Conservation (phyloP, 2,329 filamentous ascomycete genomes). For the Ciborinia camelliae region DNA sequence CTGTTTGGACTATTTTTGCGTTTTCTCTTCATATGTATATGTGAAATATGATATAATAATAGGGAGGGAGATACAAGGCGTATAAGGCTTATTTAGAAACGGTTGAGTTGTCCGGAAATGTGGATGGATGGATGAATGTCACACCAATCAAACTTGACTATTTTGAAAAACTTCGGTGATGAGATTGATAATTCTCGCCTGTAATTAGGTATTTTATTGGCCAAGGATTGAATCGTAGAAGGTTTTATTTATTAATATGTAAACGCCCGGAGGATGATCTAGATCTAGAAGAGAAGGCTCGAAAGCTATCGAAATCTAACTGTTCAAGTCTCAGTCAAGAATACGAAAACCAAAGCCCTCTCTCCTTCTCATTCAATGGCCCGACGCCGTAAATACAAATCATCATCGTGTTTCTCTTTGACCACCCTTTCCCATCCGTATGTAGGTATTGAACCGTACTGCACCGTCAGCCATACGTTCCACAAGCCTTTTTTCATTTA, state of each 20-base stretch:
- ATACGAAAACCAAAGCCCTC: constrained; percentile 10
- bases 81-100: not conserved
- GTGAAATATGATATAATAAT: too few species aligned
- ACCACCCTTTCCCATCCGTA: not conserved
- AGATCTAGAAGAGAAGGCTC: not conserved
- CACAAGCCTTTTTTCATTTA: constrained; percentile 7
- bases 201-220: too few species aligned
- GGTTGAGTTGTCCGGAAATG: constrained; percentile 1
- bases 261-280: not conserved
- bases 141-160: not conserved
- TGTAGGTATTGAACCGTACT: constrained; percentile 17
- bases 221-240: too few species aligned
- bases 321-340: constrained; percentile 14
- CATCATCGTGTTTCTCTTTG: constrained; percentile 7
- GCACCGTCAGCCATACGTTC: constrained; percentile 18
- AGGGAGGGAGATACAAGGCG: not conserved
- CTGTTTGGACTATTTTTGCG: not conserved
- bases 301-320: constrained; percentile 3
- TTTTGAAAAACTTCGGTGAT: not conserved
- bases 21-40: constrained; percentile 1
- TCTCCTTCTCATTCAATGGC: too few species aligned
- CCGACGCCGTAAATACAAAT: not conserved
- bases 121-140: constrained; percentile 2
- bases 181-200: not conserved
- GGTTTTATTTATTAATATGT: not conserved